Base-by-base conservation (phyloP, 2,329 filamentous ascomycete species). In the Cladorrhinum sp. region DNA sequence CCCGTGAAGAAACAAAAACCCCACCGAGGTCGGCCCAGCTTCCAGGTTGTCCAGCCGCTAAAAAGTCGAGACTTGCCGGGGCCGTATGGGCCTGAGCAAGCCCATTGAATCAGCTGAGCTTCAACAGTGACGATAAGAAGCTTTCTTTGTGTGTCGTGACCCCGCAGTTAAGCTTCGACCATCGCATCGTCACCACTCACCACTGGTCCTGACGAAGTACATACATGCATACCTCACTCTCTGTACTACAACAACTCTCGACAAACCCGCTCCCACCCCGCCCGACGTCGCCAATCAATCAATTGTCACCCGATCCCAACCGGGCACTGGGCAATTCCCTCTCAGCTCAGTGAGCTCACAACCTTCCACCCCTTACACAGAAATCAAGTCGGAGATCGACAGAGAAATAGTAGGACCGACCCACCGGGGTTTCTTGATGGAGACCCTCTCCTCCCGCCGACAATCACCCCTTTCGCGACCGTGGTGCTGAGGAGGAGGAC, bases 401-500 rank as follows among this genome's bases (percentile, higher is more conserved):
- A 29, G 4, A 41, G 45, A 16, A 4, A 36, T 5, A 45, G 13
- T 3, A 38, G 41, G 18, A 12, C 32, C 8, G 45, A 59, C 58
- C 50, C 62, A 64, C 63, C 62, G 62, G 57, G 66, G 66, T 62
- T 64, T 69, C 71, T 77, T 73, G 68, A 76, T 75, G 74, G 73
- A 45, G 41, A 74, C 72, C 70, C 65, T 69, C 68, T 68, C 71
- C 68, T 68, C 71, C 70, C 69, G 67, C 70, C 73, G 73, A 70
- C 69, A 68, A 69, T 69, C 71, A 74, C 71, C 68, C 77, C 78
- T 81, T 81, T 79, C 41, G 81, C 82, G 80, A 84, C 79, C 77
- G 80, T 80, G 79, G 81, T 83, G 81, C 81, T 84, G 81, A 84
- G 78, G 16, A 45, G 10, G 16, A 45, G n/a, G 82, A 83, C 80